Percentiles rank a stretch among this genome's conserved stretches.
Conservation (phyloP, 345 rosid genomes). For the Pelargonium nanum region DNA sequence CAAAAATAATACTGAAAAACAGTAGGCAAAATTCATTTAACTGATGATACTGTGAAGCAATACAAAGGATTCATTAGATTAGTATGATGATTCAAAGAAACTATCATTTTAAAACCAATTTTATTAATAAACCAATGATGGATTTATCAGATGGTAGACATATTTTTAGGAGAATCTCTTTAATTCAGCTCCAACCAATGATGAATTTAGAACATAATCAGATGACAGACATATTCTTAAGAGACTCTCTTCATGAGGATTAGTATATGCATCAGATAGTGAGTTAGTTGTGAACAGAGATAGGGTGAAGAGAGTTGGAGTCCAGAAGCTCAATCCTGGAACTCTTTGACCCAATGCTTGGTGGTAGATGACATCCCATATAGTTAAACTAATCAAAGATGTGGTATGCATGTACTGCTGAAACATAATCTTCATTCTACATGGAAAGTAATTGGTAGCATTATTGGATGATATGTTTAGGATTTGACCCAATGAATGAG, state of each 20-base stretch:
- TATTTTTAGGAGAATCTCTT: no score
- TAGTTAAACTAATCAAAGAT: neutral
- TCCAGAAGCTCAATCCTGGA: neutral
- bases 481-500: neutral
- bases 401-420: neutral
- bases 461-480: neutral
- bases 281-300: neutral
- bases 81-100: neutral
- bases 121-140: no score
- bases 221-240: neutral
- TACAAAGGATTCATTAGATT: neutral
- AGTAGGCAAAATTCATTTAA: neutral
- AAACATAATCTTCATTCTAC: neutral
- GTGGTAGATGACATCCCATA: no score
- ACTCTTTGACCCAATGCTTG: neutral
- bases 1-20: conserved; percentile 1
- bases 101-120: neutral
- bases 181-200: neutral
- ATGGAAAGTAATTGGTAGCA: neutral
- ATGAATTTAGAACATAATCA: neutral
- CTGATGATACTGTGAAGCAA: neutral
- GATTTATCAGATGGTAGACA: no score
- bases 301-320: neutral
- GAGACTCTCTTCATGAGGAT: neutral
- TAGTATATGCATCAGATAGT: neutral